A percentile compares a stretch with the other conserved stretches of the same genome.
Conservation (phyloP, 2,329 filamentous ascomycete genomes). For the Endocalyx cinctus region DNA sequence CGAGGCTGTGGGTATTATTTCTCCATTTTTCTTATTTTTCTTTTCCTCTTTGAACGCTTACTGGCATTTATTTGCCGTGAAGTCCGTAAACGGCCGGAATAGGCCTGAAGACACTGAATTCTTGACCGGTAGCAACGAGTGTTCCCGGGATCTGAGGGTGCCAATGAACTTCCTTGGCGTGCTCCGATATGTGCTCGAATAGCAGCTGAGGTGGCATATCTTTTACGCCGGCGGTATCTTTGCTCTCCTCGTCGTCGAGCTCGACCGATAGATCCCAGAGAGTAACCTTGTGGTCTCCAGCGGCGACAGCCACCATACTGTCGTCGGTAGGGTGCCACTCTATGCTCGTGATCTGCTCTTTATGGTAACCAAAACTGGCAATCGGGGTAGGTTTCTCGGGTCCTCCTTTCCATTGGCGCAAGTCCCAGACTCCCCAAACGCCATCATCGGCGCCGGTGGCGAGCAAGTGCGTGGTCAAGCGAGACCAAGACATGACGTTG, state of each 20-base stretch:
- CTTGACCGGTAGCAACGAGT: slow-evolving; percentile 83
- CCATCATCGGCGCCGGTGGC: slow-evolving; percentile 92
- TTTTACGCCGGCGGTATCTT: slow-evolving; percentile 77
- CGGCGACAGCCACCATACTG: slow-evolving; percentile 87
- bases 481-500: slow-evolving; percentile 95
- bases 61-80: slow-evolving; percentile 22
- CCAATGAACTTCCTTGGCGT: slow-evolving; percentile 96
- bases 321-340: slow-evolving; percentile 98
- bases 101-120: slow-evolving; percentile 81
- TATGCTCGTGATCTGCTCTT: slow-evolving; percentile 90
- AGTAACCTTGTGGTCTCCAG: slow-evolving; percentile 89
- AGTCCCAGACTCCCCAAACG: slow-evolving; percentile 92
- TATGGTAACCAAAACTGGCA: slow-evolving; percentile 93
- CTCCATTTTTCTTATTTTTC: too few species aligned
- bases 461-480: slow-evolving; percentile 80
- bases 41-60: not conserved
- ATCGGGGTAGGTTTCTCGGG: slow-evolving; percentile 68
- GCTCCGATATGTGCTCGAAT: slow-evolving; percentile 94
- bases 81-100: slow-evolving; percentile 64
- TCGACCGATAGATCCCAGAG: slow-evolving; percentile 97
- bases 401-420: slow-evolving; percentile 85
- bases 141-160: slow-evolving; percentile 91
- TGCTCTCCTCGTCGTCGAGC: slow-evolving; percentile 93
- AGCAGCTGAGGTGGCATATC: slow-evolving; percentile 92
- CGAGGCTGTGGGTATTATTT: too few species aligned